Conservation (phyloP, 352 stramenopile species). For the Globisporangium echinulatum region DNA sequence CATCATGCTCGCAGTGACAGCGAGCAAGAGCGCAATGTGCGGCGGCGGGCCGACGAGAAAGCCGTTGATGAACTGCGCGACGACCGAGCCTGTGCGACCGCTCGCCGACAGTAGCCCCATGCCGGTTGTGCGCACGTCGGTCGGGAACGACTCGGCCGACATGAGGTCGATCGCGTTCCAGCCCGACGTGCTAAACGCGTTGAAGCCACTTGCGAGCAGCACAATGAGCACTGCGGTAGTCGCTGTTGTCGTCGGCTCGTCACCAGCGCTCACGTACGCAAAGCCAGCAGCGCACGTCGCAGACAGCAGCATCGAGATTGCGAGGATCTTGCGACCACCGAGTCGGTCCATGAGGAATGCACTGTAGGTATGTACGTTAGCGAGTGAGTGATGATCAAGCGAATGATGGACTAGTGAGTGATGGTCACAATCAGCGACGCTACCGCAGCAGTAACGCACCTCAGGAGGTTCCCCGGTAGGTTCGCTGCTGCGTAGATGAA, state of each 20-base stretch:
- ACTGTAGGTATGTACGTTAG: slow-evolving; percentile 11
- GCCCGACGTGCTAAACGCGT: slow-evolving; percentile 84
- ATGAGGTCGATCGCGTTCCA: slow-evolving; percentile 92
- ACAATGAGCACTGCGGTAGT: slow-evolving; percentile 55
- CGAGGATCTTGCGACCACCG: slow-evolving; percentile 61
- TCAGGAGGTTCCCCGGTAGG: slow-evolving; percentile 88
- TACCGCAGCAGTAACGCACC: slow-evolving; percentile 13
- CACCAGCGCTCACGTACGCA: slow-evolving; percentile 47
- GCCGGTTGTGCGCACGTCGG: slow-evolving; percentile 80
- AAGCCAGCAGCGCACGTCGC: slow-evolving; percentile 63
- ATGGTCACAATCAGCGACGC: too few species aligned
- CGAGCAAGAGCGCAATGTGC: slow-evolving; percentile 70
- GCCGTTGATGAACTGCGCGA: slow-evolving; percentile 89
- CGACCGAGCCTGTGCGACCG: slow-evolving; percentile 80
- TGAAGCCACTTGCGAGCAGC: slow-evolving; percentile 81
- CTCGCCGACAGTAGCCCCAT: slow-evolving; percentile 84
- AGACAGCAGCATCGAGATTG: slow-evolving; percentile 68
- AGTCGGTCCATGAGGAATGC: slow-evolving; percentile 62
- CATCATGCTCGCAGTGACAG: slow-evolving; percentile 77
- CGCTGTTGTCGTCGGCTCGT: slow-evolving; percentile 10
- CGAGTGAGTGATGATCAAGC: not conserved
- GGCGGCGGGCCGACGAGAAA: slow-evolving; percentile 70
- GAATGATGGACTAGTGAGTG: not conserved
- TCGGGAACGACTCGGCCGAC: slow-evolving; percentile 89
- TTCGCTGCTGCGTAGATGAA: slow-evolving; percentile 90